These are phyloP conservation scores for Penicillium robsamsonii DNA, from an alignment of 495 filamentous ascomycete species.

Conservation along the genomic window DNA sequence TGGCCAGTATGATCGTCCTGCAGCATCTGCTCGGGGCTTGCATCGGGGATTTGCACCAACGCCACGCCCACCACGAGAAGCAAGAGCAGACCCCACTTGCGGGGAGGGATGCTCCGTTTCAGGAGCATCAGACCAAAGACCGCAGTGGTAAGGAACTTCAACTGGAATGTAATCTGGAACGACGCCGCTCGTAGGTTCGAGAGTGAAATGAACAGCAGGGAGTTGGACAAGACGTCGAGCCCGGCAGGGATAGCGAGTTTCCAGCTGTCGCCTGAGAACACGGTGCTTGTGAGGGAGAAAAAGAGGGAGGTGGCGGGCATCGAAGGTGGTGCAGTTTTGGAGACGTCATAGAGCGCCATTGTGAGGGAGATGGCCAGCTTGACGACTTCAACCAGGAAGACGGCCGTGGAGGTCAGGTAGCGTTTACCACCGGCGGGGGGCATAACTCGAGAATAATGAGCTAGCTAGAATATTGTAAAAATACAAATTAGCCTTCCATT, in stretches of 20 bases:
- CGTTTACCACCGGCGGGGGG: slow-evolving; percentile 73
- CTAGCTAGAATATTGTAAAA: slow-evolving; percentile 51
- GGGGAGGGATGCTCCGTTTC: slow-evolving; percentile 60
- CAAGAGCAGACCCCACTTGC: slow-evolving; percentile 76
- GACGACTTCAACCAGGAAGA: slow-evolving; percentile 89
- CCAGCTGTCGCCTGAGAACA: slow-evolving; percentile 94
- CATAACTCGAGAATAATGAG: slow-evolving; percentile 95
- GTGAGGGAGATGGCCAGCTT: slow-evolving; percentile 85
- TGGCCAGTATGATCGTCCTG: slow-evolving; percentile 51
- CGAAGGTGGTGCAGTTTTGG: slow-evolving; percentile 66
- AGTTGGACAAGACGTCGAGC: slow-evolving; percentile 88
- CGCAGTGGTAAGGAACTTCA: slow-evolving; percentile 89
- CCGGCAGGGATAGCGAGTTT: slow-evolving; percentile 88
- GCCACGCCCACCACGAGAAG: slow-evolving; percentile 81
- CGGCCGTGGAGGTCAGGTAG: slow-evolving; percentile 91
- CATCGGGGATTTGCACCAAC: slow-evolving; percentile 77
- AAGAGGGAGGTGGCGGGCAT: slow-evolving; percentile 78
- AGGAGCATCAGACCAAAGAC: slow-evolving; percentile 82
- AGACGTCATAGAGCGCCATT: slow-evolving; percentile 84
- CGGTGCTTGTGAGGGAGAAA: slow-evolving; percentile 69
- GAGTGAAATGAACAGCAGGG: slow-evolving; percentile 86
- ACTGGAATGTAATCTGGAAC: slow-evolving; percentile 89
- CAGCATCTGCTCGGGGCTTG: slow-evolving; percentile 47
- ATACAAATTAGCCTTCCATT: slow-evolving; percentile 15
- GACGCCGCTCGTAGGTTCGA: slow-evolving; percentile 88